Evolutionary conservation across 1,284 basidiomycete species (phyloP).

Genomic region (Peniophora sp.): DNA sequence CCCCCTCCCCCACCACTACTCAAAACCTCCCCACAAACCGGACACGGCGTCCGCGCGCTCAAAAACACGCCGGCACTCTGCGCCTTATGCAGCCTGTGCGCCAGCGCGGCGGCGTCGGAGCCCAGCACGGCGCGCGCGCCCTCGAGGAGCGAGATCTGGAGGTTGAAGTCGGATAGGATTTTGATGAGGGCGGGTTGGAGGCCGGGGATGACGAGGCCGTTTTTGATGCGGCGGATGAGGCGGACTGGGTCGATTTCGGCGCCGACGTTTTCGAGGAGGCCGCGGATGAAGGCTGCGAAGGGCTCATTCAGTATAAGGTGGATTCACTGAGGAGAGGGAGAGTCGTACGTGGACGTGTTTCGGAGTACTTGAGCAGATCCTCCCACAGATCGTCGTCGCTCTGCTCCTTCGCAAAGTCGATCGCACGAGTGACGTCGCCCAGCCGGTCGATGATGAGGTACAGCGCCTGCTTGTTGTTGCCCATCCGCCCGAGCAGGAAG

Average conservation of each 20-base stretch:
- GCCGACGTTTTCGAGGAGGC: constrained; percentile 91
- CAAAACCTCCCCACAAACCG: constrained; percentile 50
- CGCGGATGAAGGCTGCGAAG: constrained; percentile 80
- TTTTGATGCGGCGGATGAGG: constrained; percentile 89
- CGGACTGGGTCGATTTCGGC: constrained; percentile 94
- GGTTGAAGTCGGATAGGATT: constrained; percentile 92
- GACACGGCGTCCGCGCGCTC: constrained; percentile 52
- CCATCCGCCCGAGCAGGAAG: constrained; percentile 94
- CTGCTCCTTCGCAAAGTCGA: constrained; percentile 98
- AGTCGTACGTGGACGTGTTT: constrained; percentile 74
- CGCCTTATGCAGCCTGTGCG: constrained; percentile 57
- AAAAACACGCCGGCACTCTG: constrained; percentile 77
- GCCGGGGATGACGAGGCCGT: constrained; percentile 93
- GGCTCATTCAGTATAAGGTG: neutral
- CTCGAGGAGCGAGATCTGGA: constrained; percentile 84
- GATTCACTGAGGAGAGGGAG: neutral
- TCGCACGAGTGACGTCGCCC: constrained; percentile 88
- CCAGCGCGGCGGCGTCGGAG: constrained; percentile 75
- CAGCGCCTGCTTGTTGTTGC: constrained; percentile 92
- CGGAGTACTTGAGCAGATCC: constrained; percentile 89
- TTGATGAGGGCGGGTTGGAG: constrained; percentile 93
- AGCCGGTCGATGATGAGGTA: constrained; percentile 93
- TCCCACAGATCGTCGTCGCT: constrained; percentile 98
- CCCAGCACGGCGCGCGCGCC: constrained; percentile 85
- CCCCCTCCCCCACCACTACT: constrained; percentile 31